Evolutionary conservation across 306 rosid species (phyloP).

Genomic region (Prosopis cineraria): DNA sequence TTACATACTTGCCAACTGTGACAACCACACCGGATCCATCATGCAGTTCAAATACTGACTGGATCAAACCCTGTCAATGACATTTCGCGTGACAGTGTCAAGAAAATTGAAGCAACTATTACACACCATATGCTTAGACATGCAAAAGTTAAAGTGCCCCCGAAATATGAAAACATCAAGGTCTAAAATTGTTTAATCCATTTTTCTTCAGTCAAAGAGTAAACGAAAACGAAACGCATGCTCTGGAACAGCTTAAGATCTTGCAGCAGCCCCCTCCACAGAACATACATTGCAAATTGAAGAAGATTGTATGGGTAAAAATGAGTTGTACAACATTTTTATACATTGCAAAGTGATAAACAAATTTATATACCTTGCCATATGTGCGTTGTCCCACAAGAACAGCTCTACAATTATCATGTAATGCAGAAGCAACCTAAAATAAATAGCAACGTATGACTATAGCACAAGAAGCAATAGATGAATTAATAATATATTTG

Average conservation of each 20-base stretch:
- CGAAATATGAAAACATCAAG: neutral
- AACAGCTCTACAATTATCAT: conserved; percentile 94
- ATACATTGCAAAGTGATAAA: neutral
- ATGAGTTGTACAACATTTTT: neutral
- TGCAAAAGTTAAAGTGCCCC: conserved; percentile 9
- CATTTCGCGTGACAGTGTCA: conserved; percentile 31
- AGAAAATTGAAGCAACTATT: conserved; percentile 2
- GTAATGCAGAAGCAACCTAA: conserved; percentile 99
- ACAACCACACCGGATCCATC: conserved; percentile 96
- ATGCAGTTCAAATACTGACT: conserved; percentile 91
- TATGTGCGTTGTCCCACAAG: conserved; percentile 92
- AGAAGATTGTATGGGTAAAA: neutral
- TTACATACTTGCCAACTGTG: conserved; percentile 94
- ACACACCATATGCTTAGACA: neutral
- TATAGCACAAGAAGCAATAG: conserved; percentile 22
- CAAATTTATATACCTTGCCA: conserved; percentile 73
- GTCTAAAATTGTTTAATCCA: neutral
- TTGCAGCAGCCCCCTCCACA: no score
- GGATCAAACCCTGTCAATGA: conserved; percentile 76
- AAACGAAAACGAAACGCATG: neutral
- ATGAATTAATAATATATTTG: conserved; percentile 22
- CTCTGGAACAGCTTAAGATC: neutral
- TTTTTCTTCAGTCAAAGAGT: conserved; percentile 1
- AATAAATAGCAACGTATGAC: conserved; percentile 33
- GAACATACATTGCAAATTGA: no score